Base-by-base conservation (phyloP, 768 basidiomycete species). In the Leucocoprinus leucothites region DNA sequence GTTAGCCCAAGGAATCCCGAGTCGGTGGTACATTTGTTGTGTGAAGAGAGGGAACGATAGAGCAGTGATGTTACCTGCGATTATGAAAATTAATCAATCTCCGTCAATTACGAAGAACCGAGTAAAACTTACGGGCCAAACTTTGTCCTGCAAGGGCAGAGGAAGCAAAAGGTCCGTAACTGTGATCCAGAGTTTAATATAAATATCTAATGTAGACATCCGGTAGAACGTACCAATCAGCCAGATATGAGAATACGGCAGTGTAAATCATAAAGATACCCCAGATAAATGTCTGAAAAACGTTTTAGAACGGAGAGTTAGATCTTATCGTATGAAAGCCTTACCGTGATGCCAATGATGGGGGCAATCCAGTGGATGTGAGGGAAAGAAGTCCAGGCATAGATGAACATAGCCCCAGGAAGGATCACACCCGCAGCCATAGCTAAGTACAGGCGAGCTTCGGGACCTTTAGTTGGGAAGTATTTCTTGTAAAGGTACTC, bases 81-180 rank as follows among this genome's bases (percentile, higher is more conserved):
- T 22, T 38, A 11, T n/a, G 16, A 4, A n/a, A 4, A 38, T n/a
- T 11, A n/a, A 38, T 38, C 16, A 38, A 31, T 31, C 11, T 31
- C 31, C 31, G 38, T 38, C 38, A n/a, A 38, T 13, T n/a, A 38
- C 31, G 38, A n/a, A n/a, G 38, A 38, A n/a, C 38, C 3, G 11
- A n/a, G 38, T 38, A 67, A 25, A n/a, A 63, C 78, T 57, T 56
- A 77, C 85, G 73, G 56, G 74, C 73, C 48, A 85, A 69, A 60
- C 77, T 82, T 65, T 85, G 84, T 1, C 78, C 85, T 0, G 85
- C 84, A 24, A 85, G 65, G 3, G 85, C 84, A 0, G 82, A 84
- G 0, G 82, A 84, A 18, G 85, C 84, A 61, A 81, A 85, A 3
- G 71, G 69, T 0, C 76, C 75, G 48, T 80, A 79, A 59, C 78